Evolutionary conservation across 2,329 filamentous ascomycete species (phyloP).

Genomic region (Diaporthe amygdali): DNA sequence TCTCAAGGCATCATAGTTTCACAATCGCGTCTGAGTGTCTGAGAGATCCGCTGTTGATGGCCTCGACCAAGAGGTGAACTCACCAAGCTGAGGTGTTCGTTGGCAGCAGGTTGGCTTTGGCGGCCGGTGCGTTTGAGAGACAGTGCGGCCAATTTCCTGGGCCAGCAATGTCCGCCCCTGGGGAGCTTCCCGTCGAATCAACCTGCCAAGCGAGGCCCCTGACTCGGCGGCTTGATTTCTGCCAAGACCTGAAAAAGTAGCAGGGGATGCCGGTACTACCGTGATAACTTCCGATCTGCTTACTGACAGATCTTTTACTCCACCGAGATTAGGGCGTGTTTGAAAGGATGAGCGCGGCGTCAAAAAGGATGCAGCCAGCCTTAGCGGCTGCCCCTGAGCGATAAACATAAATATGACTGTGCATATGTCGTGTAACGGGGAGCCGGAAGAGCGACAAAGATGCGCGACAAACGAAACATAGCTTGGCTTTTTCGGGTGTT

Average conservation of each 20-base stretch:
- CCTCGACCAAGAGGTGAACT: not conserved
- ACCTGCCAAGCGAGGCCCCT: constrained; percentile 8
- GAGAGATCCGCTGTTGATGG: not conserved
- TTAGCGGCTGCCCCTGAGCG: not conserved
- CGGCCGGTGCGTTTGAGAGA: constrained; percentile 5
- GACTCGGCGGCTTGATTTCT: constrained; percentile 2
- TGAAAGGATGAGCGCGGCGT: not conserved
- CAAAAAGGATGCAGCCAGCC: constrained; percentile 1
- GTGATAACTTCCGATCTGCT: constrained; percentile 5
- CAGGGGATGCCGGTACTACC: not conserved
- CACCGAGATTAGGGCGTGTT: constrained; percentile 1
- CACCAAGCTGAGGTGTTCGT: not conserved
- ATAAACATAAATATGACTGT: not conserved
- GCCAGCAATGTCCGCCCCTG: constrained; percentile 8
- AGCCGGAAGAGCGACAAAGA: not conserved
- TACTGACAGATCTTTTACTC: constrained; percentile 7
- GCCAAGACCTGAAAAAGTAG: not conserved
- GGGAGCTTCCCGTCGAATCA: not conserved
- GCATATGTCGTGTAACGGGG: constrained; percentile 1
- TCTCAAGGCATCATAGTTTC: not conserved
- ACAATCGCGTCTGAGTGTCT: not conserved
- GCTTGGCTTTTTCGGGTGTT: not conserved
- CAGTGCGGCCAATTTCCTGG: constrained; percentile 13
- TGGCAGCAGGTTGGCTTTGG: not conserved
- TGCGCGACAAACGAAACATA: constrained; percentile 10